A percentile compares a stretch with the other conserved stretches of the same genome.
These are phyloP conservation scores for Phytopythium boreale DNA, from an alignment of 352 stramenopile species.

Conservation along the genomic window DNA sequence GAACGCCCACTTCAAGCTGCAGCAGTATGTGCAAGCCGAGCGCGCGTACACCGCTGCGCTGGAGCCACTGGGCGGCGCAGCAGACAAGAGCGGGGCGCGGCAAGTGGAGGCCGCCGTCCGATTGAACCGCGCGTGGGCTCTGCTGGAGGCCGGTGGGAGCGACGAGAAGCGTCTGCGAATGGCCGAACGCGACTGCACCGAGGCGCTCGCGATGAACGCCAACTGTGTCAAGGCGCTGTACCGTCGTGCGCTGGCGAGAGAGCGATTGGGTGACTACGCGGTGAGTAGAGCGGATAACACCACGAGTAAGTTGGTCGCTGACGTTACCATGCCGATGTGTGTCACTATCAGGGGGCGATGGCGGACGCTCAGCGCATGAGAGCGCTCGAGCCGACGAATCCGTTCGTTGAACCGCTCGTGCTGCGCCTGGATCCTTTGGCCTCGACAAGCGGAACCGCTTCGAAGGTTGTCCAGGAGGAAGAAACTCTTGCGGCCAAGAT, in stretches of 20 bases:
- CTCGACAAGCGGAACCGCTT: neutral
- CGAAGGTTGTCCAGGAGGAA: neutral
- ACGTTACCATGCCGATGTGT: neutral
- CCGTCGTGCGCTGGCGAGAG: conserved; percentile 68
- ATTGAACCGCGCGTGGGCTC: conserved; percentile 63
- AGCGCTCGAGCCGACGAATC: conserved; percentile 39
- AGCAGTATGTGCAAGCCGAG: conserved; percentile 38
- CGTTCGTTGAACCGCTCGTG: conserved; percentile 18
- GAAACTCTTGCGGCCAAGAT: neutral
- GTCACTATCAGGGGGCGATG: conserved; percentile 24
- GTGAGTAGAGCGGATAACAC: conserved; percentile 11
- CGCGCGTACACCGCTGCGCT: conserved; percentile 42
- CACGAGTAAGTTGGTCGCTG: neutral
- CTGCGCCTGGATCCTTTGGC: conserved; percentile 15
- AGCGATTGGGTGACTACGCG: conserved; percentile 62
- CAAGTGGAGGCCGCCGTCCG: conserved; percentile 47
- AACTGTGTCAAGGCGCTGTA: conserved; percentile 90
- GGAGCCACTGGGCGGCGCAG: neutral
- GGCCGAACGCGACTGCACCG: conserved; percentile 71
- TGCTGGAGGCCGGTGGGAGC: conserved; percentile 29
- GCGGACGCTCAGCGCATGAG: conserved; percentile 25
- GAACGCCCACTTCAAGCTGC: conserved; percentile 55
- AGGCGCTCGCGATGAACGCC: conserved; percentile 58
- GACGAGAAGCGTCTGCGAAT: conserved; percentile 18
- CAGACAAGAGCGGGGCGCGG: conserved; percentile 10